These are phyloP conservation scores for Reutealis trisperma DNA, from an alignment of 345 rosid genomes.

Conservation along the genomic window DNA sequence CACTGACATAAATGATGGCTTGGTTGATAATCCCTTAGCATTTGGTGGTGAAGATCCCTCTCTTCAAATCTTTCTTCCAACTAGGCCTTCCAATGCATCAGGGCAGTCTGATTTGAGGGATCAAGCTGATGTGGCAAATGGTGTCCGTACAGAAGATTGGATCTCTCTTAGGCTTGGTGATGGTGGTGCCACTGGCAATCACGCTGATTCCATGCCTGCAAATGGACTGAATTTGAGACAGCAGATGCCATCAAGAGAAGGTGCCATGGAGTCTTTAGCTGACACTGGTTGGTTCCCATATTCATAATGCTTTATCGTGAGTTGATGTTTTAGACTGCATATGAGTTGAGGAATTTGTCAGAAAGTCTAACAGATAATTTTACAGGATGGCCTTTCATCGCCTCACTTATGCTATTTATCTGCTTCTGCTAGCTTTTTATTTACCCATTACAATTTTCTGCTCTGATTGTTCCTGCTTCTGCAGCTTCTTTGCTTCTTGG, in stretches of 20 bases:
- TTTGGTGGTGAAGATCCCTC: slow-evolving; percentile 85
- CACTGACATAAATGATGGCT: slow-evolving; percentile 54
- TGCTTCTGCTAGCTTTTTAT: neutral
- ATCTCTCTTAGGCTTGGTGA: slow-evolving; percentile 93
- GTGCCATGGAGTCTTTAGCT: slow-evolving; percentile 53
- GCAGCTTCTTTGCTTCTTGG: slow-evolving; percentile 86
- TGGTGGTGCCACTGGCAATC: slow-evolving; percentile 53
- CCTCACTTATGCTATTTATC: neutral
- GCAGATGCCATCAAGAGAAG: slow-evolving; percentile 53
- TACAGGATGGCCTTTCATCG: slow-evolving; percentile 1
- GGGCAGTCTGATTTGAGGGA: slow-evolving; percentile 58
- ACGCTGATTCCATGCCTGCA: slow-evolving; percentile 45
- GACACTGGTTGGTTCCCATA: slow-evolving; percentile 74
- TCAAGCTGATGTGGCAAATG: slow-evolving; percentile 69
- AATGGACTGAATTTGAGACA: slow-evolving; percentile 58
- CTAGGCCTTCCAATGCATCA: slow-evolving; percentile 67
- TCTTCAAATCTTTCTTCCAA: slow-evolving; percentile 91
- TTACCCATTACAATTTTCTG: neutral
- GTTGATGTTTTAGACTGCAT: neutral
- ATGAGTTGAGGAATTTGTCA: neutral
- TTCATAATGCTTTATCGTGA: neutral
- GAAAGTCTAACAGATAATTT: neutral
- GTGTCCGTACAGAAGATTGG: slow-evolving; percentile 80
- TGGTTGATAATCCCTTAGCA: slow-evolving; percentile 82
- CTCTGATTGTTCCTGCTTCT: slow-evolving; percentile 30